Evolutionary conservation across 2,329 filamentous ascomycete species (phyloP), one percentile per base, ranked within the genome.

Genomic region (Arthrocladium fulminans): DNA sequence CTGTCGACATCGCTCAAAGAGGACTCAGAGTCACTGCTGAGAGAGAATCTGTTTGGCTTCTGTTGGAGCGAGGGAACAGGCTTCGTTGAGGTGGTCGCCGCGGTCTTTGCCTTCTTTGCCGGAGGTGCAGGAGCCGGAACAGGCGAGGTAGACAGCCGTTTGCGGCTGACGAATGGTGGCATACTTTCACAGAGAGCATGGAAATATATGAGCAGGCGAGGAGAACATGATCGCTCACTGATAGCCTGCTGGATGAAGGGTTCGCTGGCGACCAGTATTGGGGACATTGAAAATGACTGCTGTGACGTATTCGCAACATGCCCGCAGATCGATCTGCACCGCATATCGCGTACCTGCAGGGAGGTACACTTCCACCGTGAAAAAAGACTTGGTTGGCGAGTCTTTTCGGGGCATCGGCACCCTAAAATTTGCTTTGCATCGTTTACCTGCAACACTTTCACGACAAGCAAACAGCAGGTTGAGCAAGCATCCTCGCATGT

Each of bases 111-210:
- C 51, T 51, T 62, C 55, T 56, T 61, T 51, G 52, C 49, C 38
- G 47, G 58, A 45, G 49, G 58, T 48, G 49, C 55, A 49, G 53
- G 57, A 51, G 50, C 48, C 39, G 46, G 38, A 35, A 49, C 57
- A 55, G 54, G 54, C 47, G 59, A 63, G 38, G 58, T 47, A 46
- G 62, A 63, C 38, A 61, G 65, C 58, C 68, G 66, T 57, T 72
- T 72, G 44, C 64, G 64, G 41, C 69, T 67, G 53, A 72, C 60
- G 55, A 70, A 72, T 2, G 70, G 70, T 51, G 70, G 70, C 70
- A 73, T 73, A 22, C 20, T 27, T 3, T 22, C 6, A 6, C 22
- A 15, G 6, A 15, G 39, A 15, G 22, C 19, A 4, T 10, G 22
- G 19, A 6, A 5, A 13, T 40, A 40, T 40, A 19, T 7, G 7